Evolutionary conservation across 2,329 filamentous ascomycete species (phyloP), one percentile per base, ranked within the genome.

Genomic region (Aureobasidium sp.): DNA sequence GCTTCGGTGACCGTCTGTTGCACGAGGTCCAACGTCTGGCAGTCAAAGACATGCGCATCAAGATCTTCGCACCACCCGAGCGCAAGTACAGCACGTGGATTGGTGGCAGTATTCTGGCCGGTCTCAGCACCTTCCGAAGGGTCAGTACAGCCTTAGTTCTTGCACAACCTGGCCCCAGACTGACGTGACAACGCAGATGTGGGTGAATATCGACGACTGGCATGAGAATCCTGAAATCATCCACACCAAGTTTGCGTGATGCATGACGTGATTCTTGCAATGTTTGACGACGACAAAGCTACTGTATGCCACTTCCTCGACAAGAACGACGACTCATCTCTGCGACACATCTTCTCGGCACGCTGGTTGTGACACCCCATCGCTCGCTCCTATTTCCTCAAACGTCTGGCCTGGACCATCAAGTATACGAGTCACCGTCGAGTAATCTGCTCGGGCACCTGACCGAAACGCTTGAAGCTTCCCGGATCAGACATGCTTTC

Each of bases 31-130:
- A 96, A 77, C 83, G 87, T 72, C 79, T 97, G 69, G 94, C 94
- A 11, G 91, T 97, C 67, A 96, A 96, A 80, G 94, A 99, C 74
- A 99, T 96, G 93, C 86, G 92, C 70, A 97, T 99, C 79, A 96
- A 96, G 81, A 99, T 99, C 71, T 96, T 95, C 78, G 94, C 94
- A 58, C 94, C 94, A 60, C 93, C 94, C 6, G 94, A 99, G 80
- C 84, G 94, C 66, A 96, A 97, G 76, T 99, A 97, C 79, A 96
- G 91, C 64, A 99, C 94, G 33, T 99, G 94, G 94, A 97, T 97
- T 67, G 94, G 94, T 65, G 94, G 94, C 60, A 96, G 94, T 74
- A 99, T 99, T 76, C 79, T 99, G 66, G 94, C 94, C 35, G 93
- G 94, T 7, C 77, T 99, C 74, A 97, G 93, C 79, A 99, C 94